These are phyloP conservation scores for Trametes sanguinea DNA, from an alignment of 768 basidiomycete species.

Conservation along the genomic window DNA sequence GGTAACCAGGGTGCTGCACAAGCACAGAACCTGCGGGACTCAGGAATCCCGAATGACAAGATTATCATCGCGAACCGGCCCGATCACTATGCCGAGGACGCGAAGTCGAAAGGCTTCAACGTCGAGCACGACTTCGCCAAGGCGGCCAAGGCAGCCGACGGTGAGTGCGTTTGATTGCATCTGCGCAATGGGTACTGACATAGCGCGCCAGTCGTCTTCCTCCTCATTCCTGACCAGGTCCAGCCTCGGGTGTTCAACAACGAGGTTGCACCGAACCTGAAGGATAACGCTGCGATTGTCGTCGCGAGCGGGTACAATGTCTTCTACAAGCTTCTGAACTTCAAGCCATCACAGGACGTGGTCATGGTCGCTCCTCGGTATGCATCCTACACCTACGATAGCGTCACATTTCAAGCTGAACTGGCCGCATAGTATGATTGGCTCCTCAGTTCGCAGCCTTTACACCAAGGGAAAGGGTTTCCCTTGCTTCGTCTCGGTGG, in stretches of 20 bases:
- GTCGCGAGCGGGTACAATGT: slow-evolving; percentile 70
- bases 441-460: slow-evolving; percentile 62
- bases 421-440: slow-evolving; percentile 54
- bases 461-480: slow-evolving; percentile 62
- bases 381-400: not conserved
- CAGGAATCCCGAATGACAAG: slow-evolving; percentile 60
- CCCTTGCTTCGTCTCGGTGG: slow-evolving; percentile 65
- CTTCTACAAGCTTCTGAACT: slow-evolving; percentile 58
- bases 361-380: slow-evolving; percentile 70
- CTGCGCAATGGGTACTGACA: not conserved
- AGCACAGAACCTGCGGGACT: slow-evolving; percentile 65
- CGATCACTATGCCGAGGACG: slow-evolving; percentile 59
- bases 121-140: slow-evolving; percentile 59
- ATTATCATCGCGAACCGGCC: slow-evolving; percentile 60
- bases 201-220: slow-evolving; percentile 49
- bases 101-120: slow-evolving; percentile 55
- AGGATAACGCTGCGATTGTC: slow-evolving; percentile 49
- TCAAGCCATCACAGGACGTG: slow-evolving; percentile 55
- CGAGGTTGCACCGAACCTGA: slow-evolving; percentile 51
- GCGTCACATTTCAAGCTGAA: not conserved
- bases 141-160: slow-evolving; percentile 57
- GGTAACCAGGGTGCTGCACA: slow-evolving; percentile 70
- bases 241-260: slow-evolving; percentile 65
- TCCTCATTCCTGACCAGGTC: slow-evolving; percentile 65
- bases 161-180: slow-evolving; percentile 35